A percentile compares a stretch with the other conserved stretches of the same genome.
Conservation (phyloP, 108 stramenopile genomes). For the Schizochytrium sp. region DNA sequence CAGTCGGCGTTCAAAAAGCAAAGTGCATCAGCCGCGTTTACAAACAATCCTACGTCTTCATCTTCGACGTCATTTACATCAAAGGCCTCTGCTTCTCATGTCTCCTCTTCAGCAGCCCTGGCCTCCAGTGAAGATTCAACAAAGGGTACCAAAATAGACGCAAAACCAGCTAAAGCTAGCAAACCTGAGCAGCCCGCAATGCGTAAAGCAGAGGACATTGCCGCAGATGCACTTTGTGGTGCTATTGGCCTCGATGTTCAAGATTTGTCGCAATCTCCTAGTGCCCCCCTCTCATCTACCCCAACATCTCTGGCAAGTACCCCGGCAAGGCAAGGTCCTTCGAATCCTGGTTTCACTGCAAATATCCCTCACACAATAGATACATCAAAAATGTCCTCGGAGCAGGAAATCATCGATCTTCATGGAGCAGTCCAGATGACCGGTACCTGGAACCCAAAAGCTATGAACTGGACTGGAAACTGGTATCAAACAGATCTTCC, state of each 20-base stretch:
- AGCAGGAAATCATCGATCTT: neutral
- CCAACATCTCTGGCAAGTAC: neutral
- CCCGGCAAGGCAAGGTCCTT: neutral
- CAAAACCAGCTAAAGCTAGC: no score
- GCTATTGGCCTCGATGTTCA: neutral
- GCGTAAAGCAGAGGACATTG: conserved; percentile 8
- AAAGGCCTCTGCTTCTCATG: no score
- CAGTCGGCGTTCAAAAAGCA: no score
- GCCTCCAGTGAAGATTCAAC: no score
- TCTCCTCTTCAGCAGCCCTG: no score
- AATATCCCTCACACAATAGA: no score
- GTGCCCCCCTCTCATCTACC: neutral
- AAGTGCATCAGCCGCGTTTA: no score
- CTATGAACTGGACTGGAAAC: neutral
- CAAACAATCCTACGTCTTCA: no score
- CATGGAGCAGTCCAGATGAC: neutral
- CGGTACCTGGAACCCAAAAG: neutral
- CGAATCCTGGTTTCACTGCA: no score
- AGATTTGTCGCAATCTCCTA: neutral
- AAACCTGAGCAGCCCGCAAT: neutral
- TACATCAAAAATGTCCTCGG: neutral
- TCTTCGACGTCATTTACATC: no score
- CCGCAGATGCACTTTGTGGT: conserved; percentile 10
- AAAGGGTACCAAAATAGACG: no score
- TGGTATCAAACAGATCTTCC: conserved; percentile 9